Conservation (phyloP, 2,329 filamentous ascomycete genomes). For the Tetracladium maxilliforme region DNA sequence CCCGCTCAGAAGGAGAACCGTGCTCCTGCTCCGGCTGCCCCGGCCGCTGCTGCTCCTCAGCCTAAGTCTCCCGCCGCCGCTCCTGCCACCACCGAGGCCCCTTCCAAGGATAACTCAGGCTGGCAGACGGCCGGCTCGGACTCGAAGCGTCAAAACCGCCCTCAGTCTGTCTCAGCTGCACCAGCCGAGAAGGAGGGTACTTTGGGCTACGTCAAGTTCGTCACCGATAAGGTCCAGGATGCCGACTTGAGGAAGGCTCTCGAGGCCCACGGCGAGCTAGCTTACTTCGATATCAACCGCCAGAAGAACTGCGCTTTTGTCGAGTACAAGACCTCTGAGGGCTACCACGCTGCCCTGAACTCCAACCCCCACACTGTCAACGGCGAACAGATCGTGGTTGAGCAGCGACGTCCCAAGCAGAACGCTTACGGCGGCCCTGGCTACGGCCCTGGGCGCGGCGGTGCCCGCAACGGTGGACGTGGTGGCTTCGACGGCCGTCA, state of each 20-base stretch:
- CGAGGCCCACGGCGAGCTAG: conserved; percentile 55
- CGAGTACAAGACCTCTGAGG: conserved; percentile 71
- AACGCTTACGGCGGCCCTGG: conserved; percentile 56
- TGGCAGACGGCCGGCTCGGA: conserved; percentile 78
- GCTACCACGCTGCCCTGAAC: conserved; percentile 68
- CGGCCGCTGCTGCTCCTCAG: conserved; percentile 17
- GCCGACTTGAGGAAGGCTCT: conserved; percentile 58
- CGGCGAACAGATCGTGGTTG: conserved; percentile 70
- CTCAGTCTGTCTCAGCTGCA: conserved; percentile 45
- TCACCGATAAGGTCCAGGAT: conserved; percentile 73
- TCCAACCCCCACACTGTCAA: conserved; percentile 79
- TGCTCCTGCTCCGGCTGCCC: conserved; percentile 28
- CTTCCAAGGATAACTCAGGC: conserved; percentile 28
- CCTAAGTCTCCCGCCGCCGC: conserved; percentile 29
- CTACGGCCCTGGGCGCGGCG: conserved; percentile 47
- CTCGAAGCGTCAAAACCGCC: conserved; percentile 69
- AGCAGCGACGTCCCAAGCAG: conserved; percentile 72
- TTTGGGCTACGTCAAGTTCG: conserved; percentile 89
- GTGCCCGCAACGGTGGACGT: conserved; percentile 46
- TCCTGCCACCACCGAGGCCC: conserved; percentile 26
- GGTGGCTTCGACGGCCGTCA: conserved; percentile 50
- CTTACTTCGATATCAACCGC: conserved; percentile 65
- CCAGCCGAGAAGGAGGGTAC: conserved; percentile 59
- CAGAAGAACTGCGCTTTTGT: conserved; percentile 96
- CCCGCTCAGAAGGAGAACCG: conserved; percentile 35